Evolutionary conservation across 345 rosid genomes (phyloP), one percentile per base, ranked within the genome.

Genomic region (Angophora floribunda): DNA sequence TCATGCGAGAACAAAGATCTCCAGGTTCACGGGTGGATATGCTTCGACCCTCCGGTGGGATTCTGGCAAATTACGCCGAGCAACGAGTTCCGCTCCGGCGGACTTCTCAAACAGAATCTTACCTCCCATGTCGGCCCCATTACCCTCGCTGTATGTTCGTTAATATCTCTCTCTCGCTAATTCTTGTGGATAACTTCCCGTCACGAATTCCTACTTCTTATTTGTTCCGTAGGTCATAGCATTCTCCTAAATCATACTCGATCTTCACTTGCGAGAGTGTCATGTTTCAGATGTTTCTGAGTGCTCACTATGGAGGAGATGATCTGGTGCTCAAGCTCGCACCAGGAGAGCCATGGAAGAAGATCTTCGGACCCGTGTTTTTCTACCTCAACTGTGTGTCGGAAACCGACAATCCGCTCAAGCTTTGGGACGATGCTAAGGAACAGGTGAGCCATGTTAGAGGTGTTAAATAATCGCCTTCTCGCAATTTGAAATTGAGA

Each of bases 271-370:
- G 49, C 49, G 21, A 78, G 55, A 53, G 65, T 16, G 41, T 26
- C 9, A 13, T 13, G 13, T 16, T 32, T 59, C 90, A 97, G 99
- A 96, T 97, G 98, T 96, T 97, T 91, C 90, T 93, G 26, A 96
- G 99, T 89, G 98, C 98, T 30, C 99, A 97, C 70, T 97, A 97
- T 51, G 93, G 89, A 3, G 99, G 99, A 86, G 96, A 95, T 45
- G 99, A 96, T 52, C 82, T 96, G 92, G 98, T 95, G 87, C 90
- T 92, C 92, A 96, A 93, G 89, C 85, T 97, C 12, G 89, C 92
- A 88, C 89, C 90, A 28, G 96, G 92, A 36, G 99, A 97, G 92
- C 89, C 95, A 52, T 97, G 99, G 99, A 97, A 96, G 93, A 97
- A 97, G 89, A 97, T 96, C 55, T 94, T 97, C 86, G 98, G 99